Evolutionary conservation across 805 yeast genomes (phyloP).

Genomic region (Schwanniomyces polymorphus): DNA sequence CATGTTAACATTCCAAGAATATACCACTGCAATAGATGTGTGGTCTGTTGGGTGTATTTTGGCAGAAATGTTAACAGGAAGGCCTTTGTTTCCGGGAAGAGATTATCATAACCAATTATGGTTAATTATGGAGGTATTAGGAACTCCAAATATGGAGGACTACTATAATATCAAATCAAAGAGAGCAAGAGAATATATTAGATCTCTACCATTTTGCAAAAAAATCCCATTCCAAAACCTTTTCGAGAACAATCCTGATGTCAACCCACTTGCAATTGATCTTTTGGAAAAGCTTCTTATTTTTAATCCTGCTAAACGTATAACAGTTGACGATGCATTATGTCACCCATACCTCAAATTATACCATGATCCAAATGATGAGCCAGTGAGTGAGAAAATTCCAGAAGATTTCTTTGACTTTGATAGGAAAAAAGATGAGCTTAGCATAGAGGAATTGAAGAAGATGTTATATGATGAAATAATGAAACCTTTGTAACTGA

Average conservation of each 20-base stretch:
- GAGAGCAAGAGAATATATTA: constrained; percentile 86
- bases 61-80: constrained; percentile 84
- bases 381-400: constrained; percentile 81
- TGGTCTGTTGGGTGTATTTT: constrained; percentile 97
- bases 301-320: constrained; percentile 70
- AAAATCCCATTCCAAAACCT: constrained; percentile 55
- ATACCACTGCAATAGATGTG: constrained; percentile 91
- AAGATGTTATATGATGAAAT: constrained; percentile 78
- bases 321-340: constrained; percentile 74
- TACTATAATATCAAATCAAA: constrained; percentile 71
- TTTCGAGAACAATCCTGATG: constrained; percentile 34
- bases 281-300: constrained; percentile 63
- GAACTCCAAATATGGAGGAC: constrained; percentile 84
- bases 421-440: constrained; percentile 78
- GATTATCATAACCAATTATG: constrained; percentile 91
- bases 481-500: constrained; percentile 51
- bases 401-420: constrained; percentile 88
- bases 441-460: constrained; percentile 75
- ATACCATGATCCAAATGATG: constrained; percentile 96
- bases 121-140: constrained; percentile 79
- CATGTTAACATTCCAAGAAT: constrained; percentile 91
- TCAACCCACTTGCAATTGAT: constrained; percentile 52
- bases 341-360: constrained; percentile 82
- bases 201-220: constrained; percentile 71
- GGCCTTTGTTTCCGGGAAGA: constrained; percentile 90